These are phyloP conservation scores for Talaromyces borbonicus DNA, from an alignment of 495 filamentous ascomycete species.

Conservation along the genomic window DNA sequence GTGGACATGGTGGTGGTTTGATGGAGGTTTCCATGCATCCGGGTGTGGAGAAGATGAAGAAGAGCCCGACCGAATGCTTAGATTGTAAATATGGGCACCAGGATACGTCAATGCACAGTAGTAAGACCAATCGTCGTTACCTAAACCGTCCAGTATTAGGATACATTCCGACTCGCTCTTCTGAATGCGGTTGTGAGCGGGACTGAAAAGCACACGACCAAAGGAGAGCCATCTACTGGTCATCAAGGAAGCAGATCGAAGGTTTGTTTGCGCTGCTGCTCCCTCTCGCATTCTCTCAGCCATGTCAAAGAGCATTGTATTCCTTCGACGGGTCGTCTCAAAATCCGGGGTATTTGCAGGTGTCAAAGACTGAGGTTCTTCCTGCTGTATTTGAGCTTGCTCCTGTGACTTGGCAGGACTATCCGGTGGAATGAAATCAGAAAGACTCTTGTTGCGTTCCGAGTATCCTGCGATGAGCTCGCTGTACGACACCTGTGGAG, in stretches of 20 bases:
- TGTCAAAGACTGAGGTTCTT: conserved; percentile 1
- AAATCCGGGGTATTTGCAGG: conserved; percentile 9
- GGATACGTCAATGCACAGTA: conserved; percentile 92
- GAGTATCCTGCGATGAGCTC: conserved; percentile 28
- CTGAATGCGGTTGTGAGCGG: conserved; percentile 71
- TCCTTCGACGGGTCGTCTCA: conserved; percentile 27
- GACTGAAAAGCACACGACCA: conserved; percentile 88
- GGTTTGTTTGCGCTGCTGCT: conserved; percentile 64
- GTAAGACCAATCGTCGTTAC: conserved; percentile 93
- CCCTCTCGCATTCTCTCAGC: conserved; percentile 49
- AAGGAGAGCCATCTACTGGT: conserved; percentile 86
- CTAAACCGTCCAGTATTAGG: conserved; percentile 86
- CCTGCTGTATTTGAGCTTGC: not conserved
- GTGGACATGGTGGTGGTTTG: conserved; percentile 79
- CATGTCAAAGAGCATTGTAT: conserved; percentile 35
- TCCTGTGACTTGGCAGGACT: not conserved
- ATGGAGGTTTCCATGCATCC: conserved; percentile 47
- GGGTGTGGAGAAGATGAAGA: conserved; percentile 24
- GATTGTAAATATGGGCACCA: conserved; percentile 74
- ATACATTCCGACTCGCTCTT: conserved; percentile 51
- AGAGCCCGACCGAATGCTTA: conserved; percentile 24
- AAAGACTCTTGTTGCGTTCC: conserved; percentile 12
- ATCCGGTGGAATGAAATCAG: not conserved
- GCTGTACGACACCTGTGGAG: conserved; percentile 31
- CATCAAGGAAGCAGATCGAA: conserved; percentile 71